phyloP scores from a whole-genome alignment of 129 eudicot genomes.

The Arctium minus region DNA sequence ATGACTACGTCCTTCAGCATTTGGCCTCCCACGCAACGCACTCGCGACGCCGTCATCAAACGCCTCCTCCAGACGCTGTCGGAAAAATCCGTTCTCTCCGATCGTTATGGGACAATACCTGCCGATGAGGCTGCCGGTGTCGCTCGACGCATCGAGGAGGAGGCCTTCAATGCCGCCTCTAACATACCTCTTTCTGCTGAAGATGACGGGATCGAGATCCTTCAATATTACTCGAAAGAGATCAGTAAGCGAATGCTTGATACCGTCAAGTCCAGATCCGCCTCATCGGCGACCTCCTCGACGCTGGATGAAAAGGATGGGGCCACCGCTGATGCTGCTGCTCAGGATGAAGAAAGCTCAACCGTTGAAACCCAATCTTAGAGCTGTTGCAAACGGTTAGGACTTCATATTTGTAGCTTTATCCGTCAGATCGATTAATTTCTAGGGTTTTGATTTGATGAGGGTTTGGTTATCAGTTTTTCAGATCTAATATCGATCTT shows the following conservation, averaged over 20 bases:
- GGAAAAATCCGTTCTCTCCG: slow-evolving; percentile 68
- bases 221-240: slow-evolving; percentile 79
- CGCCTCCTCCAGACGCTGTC: slow-evolving; percentile 89
- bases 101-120: slow-evolving; percentile 68
- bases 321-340: not conserved
- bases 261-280: slow-evolving; percentile 70
- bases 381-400: slow-evolving; percentile 15
- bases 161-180: slow-evolving; percentile 55
- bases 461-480: slow-evolving; percentile 5
- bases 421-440: not conserved
- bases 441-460: not conserved
- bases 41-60: slow-evolving; percentile 74
- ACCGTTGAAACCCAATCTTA: not conserved
- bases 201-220: slow-evolving; percentile 77
- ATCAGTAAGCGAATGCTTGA: slow-evolving; percentile 82
- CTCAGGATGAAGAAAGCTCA: slow-evolving; percentile 13
- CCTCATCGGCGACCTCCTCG: not conserved
- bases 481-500: slow-evolving; percentile 9
- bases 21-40: slow-evolving; percentile 92
- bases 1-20: slow-evolving; percentile 61
- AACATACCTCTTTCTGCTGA: slow-evolving; percentile 25
- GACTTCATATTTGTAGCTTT: slow-evolving; percentile 8
- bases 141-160: slow-evolving; percentile 53
- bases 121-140: slow-evolving; percentile 50
- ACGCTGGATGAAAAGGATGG: slow-evolving; percentile 2